phyloP scores from a whole-genome alignment of 306 rosid genomes.

The Pueraria montana region DNA sequence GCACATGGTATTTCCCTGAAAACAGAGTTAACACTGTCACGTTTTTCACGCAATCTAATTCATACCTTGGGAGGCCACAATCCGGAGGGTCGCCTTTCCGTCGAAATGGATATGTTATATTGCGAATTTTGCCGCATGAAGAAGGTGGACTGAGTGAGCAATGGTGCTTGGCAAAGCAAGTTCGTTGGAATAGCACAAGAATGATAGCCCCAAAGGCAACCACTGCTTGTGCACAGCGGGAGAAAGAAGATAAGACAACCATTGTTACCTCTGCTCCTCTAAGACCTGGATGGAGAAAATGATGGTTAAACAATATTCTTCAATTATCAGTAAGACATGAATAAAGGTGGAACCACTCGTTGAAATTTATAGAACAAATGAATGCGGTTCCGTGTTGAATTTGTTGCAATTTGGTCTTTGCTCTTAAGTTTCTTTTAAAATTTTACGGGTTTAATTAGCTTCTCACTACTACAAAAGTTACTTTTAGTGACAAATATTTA shows the following conservation, averaged over 20 bases:
- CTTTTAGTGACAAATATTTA: too few species aligned
- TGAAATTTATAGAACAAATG: too few species aligned
- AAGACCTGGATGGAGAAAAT: too few species aligned
- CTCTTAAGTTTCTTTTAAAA: too few species aligned
- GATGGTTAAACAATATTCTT: too few species aligned
- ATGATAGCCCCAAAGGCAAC: neutral
- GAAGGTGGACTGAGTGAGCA: neutral
- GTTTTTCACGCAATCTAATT: neutral
- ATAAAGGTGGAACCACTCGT: too few species aligned
- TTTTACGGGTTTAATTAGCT: too few species aligned
- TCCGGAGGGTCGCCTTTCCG: neutral
- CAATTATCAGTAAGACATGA: too few species aligned
- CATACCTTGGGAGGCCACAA: neutral
- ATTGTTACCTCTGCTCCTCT: neutral
- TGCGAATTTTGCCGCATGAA: neutral
- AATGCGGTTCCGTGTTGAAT: too few species aligned
- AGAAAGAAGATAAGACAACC: neutral
- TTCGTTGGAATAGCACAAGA: neutral
- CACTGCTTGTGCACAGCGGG: neutral
- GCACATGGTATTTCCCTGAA: neutral
- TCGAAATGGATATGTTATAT: neutral
- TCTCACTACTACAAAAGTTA: too few species aligned
- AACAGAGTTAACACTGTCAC: neutral
- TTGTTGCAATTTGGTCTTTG: too few species aligned
- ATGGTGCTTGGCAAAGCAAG: neutral